phyloP scores from a whole-genome alignment of 805 yeast genomes.

The Tetrapisispora pingtungensis region DNA sequence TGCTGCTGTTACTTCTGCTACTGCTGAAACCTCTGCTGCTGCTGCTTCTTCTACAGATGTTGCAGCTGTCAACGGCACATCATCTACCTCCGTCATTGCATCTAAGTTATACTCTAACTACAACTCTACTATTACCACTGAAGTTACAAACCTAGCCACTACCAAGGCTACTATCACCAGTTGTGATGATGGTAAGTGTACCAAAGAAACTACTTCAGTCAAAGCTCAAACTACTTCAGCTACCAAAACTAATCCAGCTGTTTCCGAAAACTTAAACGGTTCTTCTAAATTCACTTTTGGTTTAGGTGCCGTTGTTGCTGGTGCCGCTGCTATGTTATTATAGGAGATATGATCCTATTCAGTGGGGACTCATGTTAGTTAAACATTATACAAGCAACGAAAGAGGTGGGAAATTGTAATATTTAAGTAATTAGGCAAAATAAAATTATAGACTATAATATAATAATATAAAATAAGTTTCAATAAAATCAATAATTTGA shows the following conservation, averaged over 20 bases:
- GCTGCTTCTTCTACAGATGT: conserved; percentile 3
- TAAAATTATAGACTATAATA: not conserved
- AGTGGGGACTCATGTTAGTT: no score
- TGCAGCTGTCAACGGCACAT: not conserved
- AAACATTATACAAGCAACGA: no score
- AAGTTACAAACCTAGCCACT: conserved; percentile 6
- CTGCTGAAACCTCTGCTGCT: not conserved
- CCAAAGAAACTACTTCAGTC: not conserved
- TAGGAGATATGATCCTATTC: not conserved
- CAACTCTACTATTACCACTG: not conserved
- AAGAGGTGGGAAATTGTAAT: not conserved
- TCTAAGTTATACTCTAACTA: not conserved
- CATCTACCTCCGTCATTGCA: not conserved
- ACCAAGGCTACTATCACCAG: conserved; percentile 7
- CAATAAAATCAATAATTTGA: not conserved
- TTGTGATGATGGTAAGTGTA: not conserved
- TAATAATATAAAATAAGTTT: no score
- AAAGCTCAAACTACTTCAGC: not conserved
- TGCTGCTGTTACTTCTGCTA: conserved; percentile 2
- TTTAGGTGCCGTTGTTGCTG: conserved; percentile 6
- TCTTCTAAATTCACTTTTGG: conserved; percentile 4
- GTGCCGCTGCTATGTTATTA: conserved; percentile 6
- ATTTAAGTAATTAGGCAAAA: not conserved
- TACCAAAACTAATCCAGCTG: not conserved
- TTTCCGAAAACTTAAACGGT: conserved; percentile 6